Percentiles rank a stretch among this genome's conserved stretches.
phyloP scores from a whole-genome alignment of 495 filamentous ascomycete species.

The Annulohypoxylon stygium region DNA sequence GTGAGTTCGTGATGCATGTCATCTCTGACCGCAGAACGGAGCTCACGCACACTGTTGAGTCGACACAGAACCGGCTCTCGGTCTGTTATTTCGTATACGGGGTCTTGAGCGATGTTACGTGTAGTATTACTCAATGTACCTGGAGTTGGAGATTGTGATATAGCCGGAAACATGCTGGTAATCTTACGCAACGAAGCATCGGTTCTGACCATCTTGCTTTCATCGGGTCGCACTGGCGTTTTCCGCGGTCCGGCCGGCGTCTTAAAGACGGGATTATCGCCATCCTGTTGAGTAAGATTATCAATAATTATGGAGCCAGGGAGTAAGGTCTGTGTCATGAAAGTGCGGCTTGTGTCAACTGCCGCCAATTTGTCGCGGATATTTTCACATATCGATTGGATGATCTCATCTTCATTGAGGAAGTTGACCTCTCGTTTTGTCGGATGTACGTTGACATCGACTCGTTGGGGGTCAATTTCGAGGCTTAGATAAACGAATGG shows the following conservation, averaged over 20 bases:
- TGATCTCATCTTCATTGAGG: constrained; percentile 96
- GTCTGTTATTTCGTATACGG: constrained; percentile 78
- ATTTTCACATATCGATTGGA: constrained; percentile 86
- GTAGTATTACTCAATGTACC: constrained; percentile 44
- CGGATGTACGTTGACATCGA: constrained; percentile 98
- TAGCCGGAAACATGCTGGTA: constrained; percentile 86
- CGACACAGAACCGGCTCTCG: constrained; percentile 76
- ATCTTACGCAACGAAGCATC: constrained; percentile 94
- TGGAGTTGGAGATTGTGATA: constrained; percentile 37
- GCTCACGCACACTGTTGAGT: constrained; percentile 80
- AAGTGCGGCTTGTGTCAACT: constrained; percentile 95
- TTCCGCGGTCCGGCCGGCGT: constrained; percentile 57
- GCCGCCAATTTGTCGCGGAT: constrained; percentile 83
- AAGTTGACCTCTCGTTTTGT: constrained; percentile 99
- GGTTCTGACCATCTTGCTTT: constrained; percentile 91
- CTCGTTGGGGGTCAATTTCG: constrained; percentile 90
- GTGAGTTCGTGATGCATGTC: constrained; percentile 90
- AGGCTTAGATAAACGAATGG: constrained; percentile 94
- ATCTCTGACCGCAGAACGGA: constrained; percentile 84
- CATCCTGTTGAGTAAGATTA: constrained; percentile 51
- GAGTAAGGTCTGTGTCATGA: constrained; percentile 91
- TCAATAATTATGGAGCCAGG: constrained; percentile 69
- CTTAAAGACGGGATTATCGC: constrained; percentile 50
- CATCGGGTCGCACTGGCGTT: constrained; percentile 74
- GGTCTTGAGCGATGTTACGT: constrained; percentile 55